Evolutionary conservation across 129 eudicot species (phyloP), one percentile per base, ranked within the genome.

Genomic region (Glebionis coronaria): DNA sequence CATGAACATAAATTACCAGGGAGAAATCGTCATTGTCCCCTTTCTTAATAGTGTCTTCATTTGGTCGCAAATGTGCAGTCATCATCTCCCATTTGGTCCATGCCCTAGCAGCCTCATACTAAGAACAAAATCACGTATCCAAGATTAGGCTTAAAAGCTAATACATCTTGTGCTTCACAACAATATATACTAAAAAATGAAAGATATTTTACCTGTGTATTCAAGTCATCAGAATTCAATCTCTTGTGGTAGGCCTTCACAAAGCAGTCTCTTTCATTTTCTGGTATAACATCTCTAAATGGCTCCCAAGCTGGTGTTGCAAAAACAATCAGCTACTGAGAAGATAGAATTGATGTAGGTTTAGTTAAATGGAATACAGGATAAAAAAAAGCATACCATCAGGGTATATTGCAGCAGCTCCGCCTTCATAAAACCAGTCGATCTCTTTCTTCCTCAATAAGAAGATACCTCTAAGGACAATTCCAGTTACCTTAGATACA

Each of bases 1-100:
- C 68, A 51, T 23, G 40, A 61, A 60, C 46, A 23, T 59, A 74
- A 70, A 72, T 74, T 73, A 93, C 99, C 97, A 93, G 79, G 27
- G 97, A 88, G 80, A 93, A 93, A 4, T 76, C 79, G 50, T 89
- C 97, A 69, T 82, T 85, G 12, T 86, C 97, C 66, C 99, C 99
- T 78, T 71, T 84, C 67, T 86, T 82, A 73, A 86, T 72, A 78
- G 80, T 80, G 55, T 80, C 98, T 82, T 88, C 96, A 70, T 84
- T 88, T 12, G 95, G 97, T 51, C 78, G 63, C 79, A 93, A 89
- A 93, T 93, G 98, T 73, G 98, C 96, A 7, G 98, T 93, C 92
- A 82, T 84, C 96, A 93, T 85, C 76, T 93, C 98, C 98, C 98
- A 93, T 79, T 79, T 93, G 63, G 98, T 88, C 98, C 98, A 93